These are phyloP conservation scores for Carallia pectinifolia DNA, from an alignment of 345 rosid species.

Conservation along the genomic window DNA sequence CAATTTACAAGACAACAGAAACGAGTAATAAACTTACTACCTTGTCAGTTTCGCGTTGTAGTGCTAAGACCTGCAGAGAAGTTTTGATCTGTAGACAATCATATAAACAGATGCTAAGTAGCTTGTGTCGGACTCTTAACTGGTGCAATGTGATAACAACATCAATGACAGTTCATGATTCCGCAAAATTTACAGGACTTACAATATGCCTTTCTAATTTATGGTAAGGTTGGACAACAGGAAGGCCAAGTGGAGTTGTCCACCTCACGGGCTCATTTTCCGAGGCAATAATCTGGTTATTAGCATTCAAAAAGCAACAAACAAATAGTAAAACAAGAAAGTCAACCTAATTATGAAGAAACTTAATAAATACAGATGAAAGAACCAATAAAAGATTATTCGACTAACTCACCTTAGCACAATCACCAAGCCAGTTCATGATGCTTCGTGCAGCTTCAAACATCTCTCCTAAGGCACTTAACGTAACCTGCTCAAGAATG, in stretches of 20 bases:
- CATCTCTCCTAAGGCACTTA: slow-evolving; percentile 90
- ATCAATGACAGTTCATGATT: neutral
- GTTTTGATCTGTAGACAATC: slow-evolving; percentile 73
- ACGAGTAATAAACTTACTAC: slow-evolving; percentile 30
- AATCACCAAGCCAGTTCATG: slow-evolving; percentile 96
- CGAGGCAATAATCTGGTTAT: slow-evolving; percentile 65
- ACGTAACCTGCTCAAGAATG: slow-evolving; percentile 59
- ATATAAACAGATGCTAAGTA: slow-evolving; percentile 12
- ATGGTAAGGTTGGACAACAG: slow-evolving; percentile 96
- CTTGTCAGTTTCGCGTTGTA: slow-evolving; percentile 85
- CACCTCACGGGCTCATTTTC: slow-evolving; percentile 89
- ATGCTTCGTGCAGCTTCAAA: slow-evolving; percentile 94
- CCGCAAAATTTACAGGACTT: slow-evolving; percentile 31
- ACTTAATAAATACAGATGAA: neutral
- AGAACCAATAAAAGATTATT: neutral
- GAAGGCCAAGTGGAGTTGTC: slow-evolving; percentile 97
- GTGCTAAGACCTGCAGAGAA: slow-evolving; percentile 83
- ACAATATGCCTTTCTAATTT: slow-evolving; percentile 67
- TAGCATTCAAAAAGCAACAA: neutral
- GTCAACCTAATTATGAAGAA: neutral
- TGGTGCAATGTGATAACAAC: slow-evolving; percentile 7
- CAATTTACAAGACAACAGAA: neutral
- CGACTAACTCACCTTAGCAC: slow-evolving; percentile 69
- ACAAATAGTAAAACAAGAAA: neutral
- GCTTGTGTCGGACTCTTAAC: slow-evolving; percentile 12